phyloP scores from a whole-genome alignment of 257 asterid genomes.

The Ocimum tenuiflorum region DNA sequence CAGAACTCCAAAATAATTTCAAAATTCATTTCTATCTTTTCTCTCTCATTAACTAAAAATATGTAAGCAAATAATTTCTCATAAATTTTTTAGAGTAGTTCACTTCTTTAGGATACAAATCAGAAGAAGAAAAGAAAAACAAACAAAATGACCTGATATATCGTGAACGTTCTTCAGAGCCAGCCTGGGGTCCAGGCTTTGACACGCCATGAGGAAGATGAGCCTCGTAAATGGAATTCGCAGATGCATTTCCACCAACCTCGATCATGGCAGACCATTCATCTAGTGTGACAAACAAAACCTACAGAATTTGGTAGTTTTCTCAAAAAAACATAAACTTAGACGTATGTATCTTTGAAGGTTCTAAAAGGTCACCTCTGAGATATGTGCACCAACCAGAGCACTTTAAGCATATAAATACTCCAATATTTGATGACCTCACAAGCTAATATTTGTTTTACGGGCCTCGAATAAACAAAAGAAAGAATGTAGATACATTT shows the following conservation, averaged over 20 bases:
- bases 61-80: no score
- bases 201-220: slow-evolving; percentile 77
- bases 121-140: no score
- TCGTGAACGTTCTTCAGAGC: slow-evolving; percentile 70
- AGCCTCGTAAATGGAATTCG: slow-evolving; percentile 97
- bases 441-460: background rate
- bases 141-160: slow-evolving; percentile 54
- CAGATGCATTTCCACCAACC: slow-evolving; percentile 93
- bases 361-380: slow-evolving; percentile 53
- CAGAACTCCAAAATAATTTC: no score
- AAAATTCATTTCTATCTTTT: no score
- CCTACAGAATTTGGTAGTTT: slow-evolving; percentile 67
- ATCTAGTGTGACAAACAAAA: slow-evolving; percentile 90
- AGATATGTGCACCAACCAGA: slow-evolving; percentile 90
- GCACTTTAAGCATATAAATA: slow-evolving; percentile 93
- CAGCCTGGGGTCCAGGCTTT: slow-evolving; percentile 75
- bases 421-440: slow-evolving; percentile 95
- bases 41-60: no score
- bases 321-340: background rate
- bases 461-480: no score
- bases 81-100: no score
- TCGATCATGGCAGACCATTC: slow-evolving; percentile 97
- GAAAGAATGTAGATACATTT: slow-evolving; percentile 41
- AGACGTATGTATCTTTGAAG: background rate
- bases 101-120: no score